phyloP scores from a whole-genome alignment of 73 alveolate species.

The Blepharisma stoltei region DNA sequence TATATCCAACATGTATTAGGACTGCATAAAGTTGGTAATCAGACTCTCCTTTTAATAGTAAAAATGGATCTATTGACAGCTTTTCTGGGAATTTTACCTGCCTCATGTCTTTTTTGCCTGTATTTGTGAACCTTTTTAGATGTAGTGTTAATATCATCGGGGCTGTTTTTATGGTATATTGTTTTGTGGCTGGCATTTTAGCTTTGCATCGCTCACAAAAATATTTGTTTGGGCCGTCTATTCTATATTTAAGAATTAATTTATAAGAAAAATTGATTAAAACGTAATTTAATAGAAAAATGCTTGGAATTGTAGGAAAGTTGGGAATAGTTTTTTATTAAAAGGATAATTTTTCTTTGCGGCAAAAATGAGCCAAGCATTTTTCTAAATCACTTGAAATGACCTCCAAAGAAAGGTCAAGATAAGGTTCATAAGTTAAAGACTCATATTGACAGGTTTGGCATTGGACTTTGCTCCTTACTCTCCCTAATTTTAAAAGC shows the following conservation, averaged over 20 bases:
- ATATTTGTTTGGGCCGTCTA: constrained; percentile 79
- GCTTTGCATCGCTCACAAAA: constrained; percentile 75
- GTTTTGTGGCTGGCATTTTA: constrained; percentile 74
- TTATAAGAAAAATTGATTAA: too few species aligned
- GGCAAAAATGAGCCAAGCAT: constrained; percentile 45
- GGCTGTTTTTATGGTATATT: constrained; percentile 61
- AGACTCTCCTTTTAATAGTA: constrained; percentile 21
- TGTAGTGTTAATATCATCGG: constrained; percentile 57
- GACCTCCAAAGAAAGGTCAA: constrained; percentile 30
- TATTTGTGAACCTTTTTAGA: constrained; percentile 46
- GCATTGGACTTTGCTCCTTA: constrained; percentile 25
- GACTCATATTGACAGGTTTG: neutral
- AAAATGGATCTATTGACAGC: constrained; percentile 28
- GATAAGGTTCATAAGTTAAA: constrained; percentile 1
- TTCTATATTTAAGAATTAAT: too few species aligned
- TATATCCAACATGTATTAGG: constrained; percentile 57
- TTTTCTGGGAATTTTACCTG: constrained; percentile 37
- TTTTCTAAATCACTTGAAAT: constrained; percentile 33
- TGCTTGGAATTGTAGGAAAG: too few species aligned
- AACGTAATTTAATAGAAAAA: constrained; percentile 62
- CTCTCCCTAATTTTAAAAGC: too few species aligned
- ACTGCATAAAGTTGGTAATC: constrained; percentile 57
- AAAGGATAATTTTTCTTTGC: constrained; percentile 13
- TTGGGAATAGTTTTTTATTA: too few species aligned
- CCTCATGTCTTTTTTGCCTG: constrained; percentile 41